Base-by-base conservation (phyloP, 306 rosid genomes). In the Dryas alaskensis region DNA sequence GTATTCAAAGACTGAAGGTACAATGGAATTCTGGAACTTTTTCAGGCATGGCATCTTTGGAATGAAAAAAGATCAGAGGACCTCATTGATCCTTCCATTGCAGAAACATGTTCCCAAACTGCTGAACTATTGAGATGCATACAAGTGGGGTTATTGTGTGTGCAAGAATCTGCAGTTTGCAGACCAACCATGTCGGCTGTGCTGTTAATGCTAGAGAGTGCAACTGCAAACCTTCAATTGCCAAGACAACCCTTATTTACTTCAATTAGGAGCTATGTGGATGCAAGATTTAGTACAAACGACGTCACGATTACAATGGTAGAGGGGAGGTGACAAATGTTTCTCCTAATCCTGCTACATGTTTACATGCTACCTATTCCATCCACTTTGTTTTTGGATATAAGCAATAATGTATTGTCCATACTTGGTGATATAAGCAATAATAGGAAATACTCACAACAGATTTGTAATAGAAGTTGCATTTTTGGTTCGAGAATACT, bases 41-140 rank as follows among this genome's bases (percentile, higher is more conserved):
- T 85, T 82, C 78, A 93, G 98, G 98, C 92, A 0, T 93, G 98
- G 97, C 65, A 89, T 74, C 88, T 89, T 19, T 93, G 96, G 97
- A 86, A 80, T 55, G 92, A 89, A 72, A 80, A 73, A 11, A 81
- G 68, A 78, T 79, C 87, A 66, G 78, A 73, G 62, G 96, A 90
- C 60, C 85, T 93, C 22, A 73, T 93, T 3, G 98, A 93, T 75
- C 81, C 89, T 10, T 86, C 85, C 14, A 80, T 91, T 43, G 81
- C 83, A 0, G 86, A 79, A 47, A 76, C 87, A 5, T 64, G 83
- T 65, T 84, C 85, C 6, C 78, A 7, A 69, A 73, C 59, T n/a
- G 88, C 75, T 8, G 57, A 72, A 59, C 3, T 84, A 6, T 44
- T 85, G 81, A 84, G 95, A 80, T 86, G 92, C 84, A 93, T 93